Conservation (phyloP, 495 filamentous ascomycete genomes). For the Xanthoparmelia taractica region DNA sequence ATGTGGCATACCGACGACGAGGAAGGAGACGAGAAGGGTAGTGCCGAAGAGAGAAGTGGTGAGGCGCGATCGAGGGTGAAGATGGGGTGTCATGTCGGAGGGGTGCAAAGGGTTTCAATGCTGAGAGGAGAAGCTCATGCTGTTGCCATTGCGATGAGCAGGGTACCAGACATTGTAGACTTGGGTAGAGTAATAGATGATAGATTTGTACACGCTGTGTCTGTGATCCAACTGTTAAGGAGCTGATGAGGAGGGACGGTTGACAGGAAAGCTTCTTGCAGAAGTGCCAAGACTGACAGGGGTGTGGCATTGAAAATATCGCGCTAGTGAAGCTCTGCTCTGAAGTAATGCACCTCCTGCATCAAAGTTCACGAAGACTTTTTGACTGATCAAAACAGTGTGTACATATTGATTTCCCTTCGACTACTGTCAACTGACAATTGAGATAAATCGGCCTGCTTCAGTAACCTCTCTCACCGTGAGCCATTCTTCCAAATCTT, state of each 20-base stretch:
- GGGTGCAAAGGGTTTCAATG: neutral
- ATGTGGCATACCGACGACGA: conserved; percentile 87
- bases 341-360: neutral
- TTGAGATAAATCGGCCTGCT: neutral
- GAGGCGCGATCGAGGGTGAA: conserved; percentile 85
- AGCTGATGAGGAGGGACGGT: too few species aligned
- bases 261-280: neutral
- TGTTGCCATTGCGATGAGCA: neutral
- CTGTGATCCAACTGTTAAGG: neutral
- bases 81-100: conserved; percentile 68
- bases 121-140: neutral
- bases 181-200: neutral
- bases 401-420: neutral
- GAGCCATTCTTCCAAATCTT: too few species aligned
- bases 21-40: conserved; percentile 84
- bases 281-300: neutral
- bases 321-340: conserved; percentile 2
- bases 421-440: neutral
- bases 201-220: neutral
- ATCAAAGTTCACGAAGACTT: neutral
- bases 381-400: neutral
- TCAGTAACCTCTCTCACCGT: neutral
- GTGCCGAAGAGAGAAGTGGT: conserved; percentile 89
- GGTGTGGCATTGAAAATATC: conserved; percentile 7
- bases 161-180: neutral